Base-by-base conservation (phyloP, 306 rosid genomes). In the Prunus dulcis region DNA sequence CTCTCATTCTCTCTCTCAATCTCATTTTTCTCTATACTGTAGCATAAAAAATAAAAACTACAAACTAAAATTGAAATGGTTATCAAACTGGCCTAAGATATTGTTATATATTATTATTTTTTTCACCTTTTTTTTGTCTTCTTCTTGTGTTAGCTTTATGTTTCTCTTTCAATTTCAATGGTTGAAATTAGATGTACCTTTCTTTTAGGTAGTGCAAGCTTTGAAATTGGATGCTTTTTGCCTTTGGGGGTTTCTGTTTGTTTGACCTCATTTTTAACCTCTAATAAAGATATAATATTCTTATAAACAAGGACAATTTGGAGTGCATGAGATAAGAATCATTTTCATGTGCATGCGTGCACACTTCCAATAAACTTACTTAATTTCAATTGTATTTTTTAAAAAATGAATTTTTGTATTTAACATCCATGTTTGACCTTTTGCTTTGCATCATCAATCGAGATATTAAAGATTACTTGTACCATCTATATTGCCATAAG, bases 371-470 rank as follows among this genome's bases (percentile, higher is more conserved):
- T 41, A n/a, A 38, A 55, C 25, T 12, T 11, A 62, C 12, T 28
- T n/a, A 55, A 55, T 4, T 23, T 23, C 2, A 58, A 3, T 13
- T 6, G 45, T 10, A 32, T 9, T 55, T n/a, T 55, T 38, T 38
- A n/a, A n/a, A n/a, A 6, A 6, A 38, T 38, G 69, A 15, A 41
- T 27, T 9, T 43, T 20, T 45, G 7, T 47, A 4, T 47, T n/a
- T 52, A 30, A 7, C 12, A 69, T 45, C 75, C 34, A 69, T 77
- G 63, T 68, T 67, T 76, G 57, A 77, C 62, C 69, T 47, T 0
- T 32, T 41, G 25, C 38, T 46, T 25, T 28, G 53, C 47, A 50
- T 25, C 51, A 32, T 9, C 64, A 9, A 55, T 57, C 17, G 64
- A 58, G 1, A 20, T 58, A 1, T 23, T 20, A 20, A 56, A 58